Conservation (phyloP, 345 rosid species). For the Combretum micranthum region DNA sequence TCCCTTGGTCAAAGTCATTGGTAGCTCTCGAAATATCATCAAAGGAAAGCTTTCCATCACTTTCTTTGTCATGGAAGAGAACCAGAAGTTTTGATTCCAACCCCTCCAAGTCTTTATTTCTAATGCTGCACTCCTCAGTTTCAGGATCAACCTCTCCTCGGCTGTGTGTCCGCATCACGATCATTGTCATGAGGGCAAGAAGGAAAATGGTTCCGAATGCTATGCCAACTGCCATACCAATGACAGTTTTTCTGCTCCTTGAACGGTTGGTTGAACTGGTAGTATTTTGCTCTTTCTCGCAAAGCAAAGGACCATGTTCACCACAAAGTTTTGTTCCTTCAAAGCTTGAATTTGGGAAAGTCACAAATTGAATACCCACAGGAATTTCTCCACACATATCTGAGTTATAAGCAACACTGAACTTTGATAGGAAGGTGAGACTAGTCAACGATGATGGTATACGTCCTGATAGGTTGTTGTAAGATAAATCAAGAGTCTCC, state of each 20-base stretch:
- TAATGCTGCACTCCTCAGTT: constrained; percentile 32
- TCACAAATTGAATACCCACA: constrained; percentile 53
- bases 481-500: constrained; percentile 13
- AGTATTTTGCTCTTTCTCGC: constrained; percentile 17
- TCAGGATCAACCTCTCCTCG: constrained; percentile 70
- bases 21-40: constrained; percentile 68
- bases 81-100: constrained; percentile 47
- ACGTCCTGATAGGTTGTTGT: constrained; percentile 12
- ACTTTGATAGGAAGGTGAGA: constrained; percentile 14
- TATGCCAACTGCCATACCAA: constrained; percentile 62
- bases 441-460: constrained; percentile 8
- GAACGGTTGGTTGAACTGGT: constrained; percentile 12
- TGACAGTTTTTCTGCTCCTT: constrained; percentile 24
- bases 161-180: constrained; percentile 42
- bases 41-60: constrained; percentile 38
- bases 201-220: constrained; percentile 45
- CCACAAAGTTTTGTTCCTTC: constrained; percentile 79
- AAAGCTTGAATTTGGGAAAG: constrained; percentile 76
- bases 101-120: constrained; percentile 39
- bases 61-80: constrained; percentile 51
- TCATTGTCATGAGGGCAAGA: constrained; percentile 32
- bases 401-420: constrained; percentile 11
- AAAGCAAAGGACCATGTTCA: constrained; percentile 34
- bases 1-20: constrained; percentile 62
- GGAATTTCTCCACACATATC: constrained; percentile 10